A percentile compares a stretch with the other conserved stretches of the same genome.
These are phyloP conservation scores for Ophiostoma pallidulum DNA, from an alignment of 2,329 filamentous ascomycete species.

Conservation along the genomic window DNA sequence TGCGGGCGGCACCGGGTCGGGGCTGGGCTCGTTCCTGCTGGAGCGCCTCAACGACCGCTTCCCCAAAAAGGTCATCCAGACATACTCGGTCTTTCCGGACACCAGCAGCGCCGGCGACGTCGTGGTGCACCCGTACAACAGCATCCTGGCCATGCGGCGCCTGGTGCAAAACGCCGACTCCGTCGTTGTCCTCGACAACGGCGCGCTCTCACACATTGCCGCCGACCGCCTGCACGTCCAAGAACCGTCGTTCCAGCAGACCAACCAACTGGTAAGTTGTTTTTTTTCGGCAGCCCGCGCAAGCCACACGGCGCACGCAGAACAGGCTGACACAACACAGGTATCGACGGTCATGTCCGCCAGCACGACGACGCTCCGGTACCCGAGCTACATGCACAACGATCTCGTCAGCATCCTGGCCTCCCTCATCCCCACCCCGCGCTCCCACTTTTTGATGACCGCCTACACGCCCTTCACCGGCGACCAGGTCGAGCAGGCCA, in stretches of 20 bases:
- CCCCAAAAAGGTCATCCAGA: conserved; percentile 98
- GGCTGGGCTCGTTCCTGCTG: conserved; percentile 88
- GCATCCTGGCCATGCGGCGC: conserved; percentile 79
- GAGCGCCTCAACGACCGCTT: conserved; percentile 95
- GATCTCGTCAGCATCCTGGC: conserved; percentile 95
- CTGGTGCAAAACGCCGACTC: conserved; percentile 95
- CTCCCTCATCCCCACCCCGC: conserved; percentile 88
- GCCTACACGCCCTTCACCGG: conserved; percentile 97
- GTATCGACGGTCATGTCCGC: conserved; percentile 97
- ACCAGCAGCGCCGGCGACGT: conserved; percentile 80
- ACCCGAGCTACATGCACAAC: conserved; percentile 99
- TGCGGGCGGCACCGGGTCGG: conserved; percentile 90
- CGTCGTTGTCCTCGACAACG: conserved; percentile 94
- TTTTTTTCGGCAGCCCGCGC: background rate
- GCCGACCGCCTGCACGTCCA: conserved; percentile 91
- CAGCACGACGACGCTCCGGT: conserved; percentile 89
- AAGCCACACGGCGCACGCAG: background rate
- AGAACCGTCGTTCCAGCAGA: conserved; percentile 92
- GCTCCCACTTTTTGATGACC: conserved; percentile 97
- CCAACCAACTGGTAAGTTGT: conserved; percentile 72
- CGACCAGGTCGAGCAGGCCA: conserved; percentile 91
- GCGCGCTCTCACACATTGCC: conserved; percentile 84
- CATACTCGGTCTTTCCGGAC: conserved; percentile 96
- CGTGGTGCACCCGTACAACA: conserved; percentile 98
- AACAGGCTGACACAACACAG: conserved; percentile 26